Evolutionary conservation across 2,329 filamentous ascomycete species (phyloP).

Genomic region (Epichloe aotearoae): DNA sequence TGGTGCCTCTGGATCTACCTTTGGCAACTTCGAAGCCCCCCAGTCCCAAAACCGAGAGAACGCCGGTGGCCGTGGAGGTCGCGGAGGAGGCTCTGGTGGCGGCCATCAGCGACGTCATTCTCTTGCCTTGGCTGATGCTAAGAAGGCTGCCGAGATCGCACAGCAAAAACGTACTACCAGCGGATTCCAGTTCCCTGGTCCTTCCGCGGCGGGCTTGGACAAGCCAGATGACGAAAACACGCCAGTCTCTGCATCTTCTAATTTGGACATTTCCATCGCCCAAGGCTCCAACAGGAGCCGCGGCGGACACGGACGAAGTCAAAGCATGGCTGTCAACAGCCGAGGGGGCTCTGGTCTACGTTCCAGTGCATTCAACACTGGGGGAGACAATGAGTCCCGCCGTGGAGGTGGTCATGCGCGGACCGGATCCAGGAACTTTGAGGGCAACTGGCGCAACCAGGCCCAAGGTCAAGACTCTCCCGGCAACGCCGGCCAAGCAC

Average conservation of each 20-base stretch:
- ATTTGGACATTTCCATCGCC: conserved; percentile 21
- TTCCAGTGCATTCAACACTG: conserved; percentile 44
- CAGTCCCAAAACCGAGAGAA: conserved; percentile 21
- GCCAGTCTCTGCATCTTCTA: conserved; percentile 15
- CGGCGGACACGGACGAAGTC: conserved; percentile 60
- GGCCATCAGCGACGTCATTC: conserved; percentile 93
- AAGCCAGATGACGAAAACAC: conserved; percentile 40
- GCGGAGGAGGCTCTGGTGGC: conserved; percentile 46
- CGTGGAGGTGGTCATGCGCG: conserved; percentile 73
- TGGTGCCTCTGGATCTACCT: conserved; percentile 65
- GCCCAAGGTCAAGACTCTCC: conserved; percentile 46
- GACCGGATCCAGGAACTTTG: conserved; percentile 83
- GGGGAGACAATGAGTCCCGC: conserved; percentile 47
- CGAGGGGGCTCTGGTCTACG: conserved; percentile 61
- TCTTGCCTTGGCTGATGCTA: conserved; percentile 84
- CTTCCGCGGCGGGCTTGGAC: conserved; percentile 51
- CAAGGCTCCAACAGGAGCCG: conserved; percentile 37
- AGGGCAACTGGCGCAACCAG: conserved; percentile 93
- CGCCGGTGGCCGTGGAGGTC: conserved; percentile 49
- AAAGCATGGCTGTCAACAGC: conserved; percentile 75
- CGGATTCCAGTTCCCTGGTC: conserved; percentile 86
- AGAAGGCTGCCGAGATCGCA: conserved; percentile 91
- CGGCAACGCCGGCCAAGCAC: conserved; percentile 37
- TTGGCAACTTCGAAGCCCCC: conserved; percentile 65
- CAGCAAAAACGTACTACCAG: conserved; percentile 93